These are phyloP conservation scores for Ustulina deusta DNA, from an alignment of 2,329 filamentous ascomycete genomes.

Conservation along the genomic window DNA sequence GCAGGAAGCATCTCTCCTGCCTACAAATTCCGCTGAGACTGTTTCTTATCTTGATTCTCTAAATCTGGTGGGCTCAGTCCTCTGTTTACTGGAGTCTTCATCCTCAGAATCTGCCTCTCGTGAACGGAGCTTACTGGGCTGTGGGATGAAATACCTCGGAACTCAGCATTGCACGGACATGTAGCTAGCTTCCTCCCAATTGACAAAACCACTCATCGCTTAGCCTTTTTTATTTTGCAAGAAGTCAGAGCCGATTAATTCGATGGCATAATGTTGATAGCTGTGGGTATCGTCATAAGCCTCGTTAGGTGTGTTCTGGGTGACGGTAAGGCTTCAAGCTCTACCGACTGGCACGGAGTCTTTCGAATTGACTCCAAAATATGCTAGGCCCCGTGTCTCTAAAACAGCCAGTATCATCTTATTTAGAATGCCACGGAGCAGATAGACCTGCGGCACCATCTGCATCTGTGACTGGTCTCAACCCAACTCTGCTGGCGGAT, in stretches of 20 bases:
- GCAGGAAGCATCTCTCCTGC: background rate
- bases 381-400: background rate
- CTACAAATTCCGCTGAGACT: background rate
- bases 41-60: background rate
- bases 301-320: background rate
- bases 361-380: background rate
- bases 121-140: background rate
- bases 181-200: background rate
- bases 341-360: background rate
- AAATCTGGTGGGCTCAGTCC: background rate
- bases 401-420: slow-evolving; percentile 3
- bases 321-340: background rate
- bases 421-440: background rate
- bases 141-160: background rate
- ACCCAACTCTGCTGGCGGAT: background rate
- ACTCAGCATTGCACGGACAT: background rate
- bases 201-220: background rate
- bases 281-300: slow-evolving; percentile 6
- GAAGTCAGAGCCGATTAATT: background rate
- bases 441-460: slow-evolving; percentile 15
- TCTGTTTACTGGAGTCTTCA: background rate
- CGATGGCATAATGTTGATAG: background rate
- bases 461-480: slow-evolving; percentile 10
- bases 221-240: background rate
- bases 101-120: background rate